Evolutionary conservation across 139 green algal genomes (phyloP).

Genomic region (Micractinium sp.): DNA sequence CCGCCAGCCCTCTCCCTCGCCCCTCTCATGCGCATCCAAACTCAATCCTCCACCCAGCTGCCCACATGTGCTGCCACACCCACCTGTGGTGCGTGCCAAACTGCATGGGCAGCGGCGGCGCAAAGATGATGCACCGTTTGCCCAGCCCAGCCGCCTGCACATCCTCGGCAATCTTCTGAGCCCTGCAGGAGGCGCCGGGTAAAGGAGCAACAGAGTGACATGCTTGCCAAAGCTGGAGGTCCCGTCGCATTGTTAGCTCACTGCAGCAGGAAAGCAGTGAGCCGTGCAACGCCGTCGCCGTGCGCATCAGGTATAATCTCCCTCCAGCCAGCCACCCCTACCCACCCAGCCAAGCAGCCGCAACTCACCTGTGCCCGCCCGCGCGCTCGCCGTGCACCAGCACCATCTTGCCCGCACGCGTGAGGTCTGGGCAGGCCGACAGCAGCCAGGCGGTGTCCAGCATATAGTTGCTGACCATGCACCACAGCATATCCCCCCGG

Average conservation of each 20-base stretch:
- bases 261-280: too few species aligned
- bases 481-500: conserved; percentile 40
- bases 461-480: conserved; percentile 76
- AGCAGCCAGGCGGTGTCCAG: conserved; percentile 76
- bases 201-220: too few species aligned
- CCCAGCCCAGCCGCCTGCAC: conserved; percentile 2
- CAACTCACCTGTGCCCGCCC: background rate
- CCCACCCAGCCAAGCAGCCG: background rate
- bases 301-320: too few species aligned
- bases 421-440: conserved; percentile 61
- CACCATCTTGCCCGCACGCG: conserved; percentile 43
- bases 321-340: too few species aligned
- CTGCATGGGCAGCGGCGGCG: conserved; percentile 55
- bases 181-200: background rate
- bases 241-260: too few species aligned
- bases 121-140: conserved; percentile 7
- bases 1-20: too few species aligned
- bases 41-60: too few species aligned
- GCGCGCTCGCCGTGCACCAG: conserved; percentile 56
- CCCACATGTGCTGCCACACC: background rate
- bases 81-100: conserved; percentile 63
- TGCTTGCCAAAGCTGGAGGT: too few species aligned
- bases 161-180: background rate
- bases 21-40: background rate
- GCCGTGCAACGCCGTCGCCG: too few species aligned